phyloP scores from a whole-genome alignment of 768 basidiomycete species.

The Russula dissimulans region DNA sequence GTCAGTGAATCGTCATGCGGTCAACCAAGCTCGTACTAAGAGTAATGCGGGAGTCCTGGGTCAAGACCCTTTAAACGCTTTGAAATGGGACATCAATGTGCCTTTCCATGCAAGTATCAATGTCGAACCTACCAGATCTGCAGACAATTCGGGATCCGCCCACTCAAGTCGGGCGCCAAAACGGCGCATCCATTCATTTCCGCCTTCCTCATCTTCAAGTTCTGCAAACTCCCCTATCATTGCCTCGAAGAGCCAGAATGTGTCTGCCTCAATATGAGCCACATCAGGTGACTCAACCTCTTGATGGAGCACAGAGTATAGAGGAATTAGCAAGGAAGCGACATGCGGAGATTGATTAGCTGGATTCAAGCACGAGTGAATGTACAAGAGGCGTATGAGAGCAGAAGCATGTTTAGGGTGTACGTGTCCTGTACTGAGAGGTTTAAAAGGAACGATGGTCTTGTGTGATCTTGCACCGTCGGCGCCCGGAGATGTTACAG shows the following conservation, averaged over 20 bases:
- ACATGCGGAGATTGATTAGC: conserved; percentile 59
- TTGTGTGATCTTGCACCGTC: conserved; percentile 24
- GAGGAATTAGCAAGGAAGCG: conserved; percentile 58
- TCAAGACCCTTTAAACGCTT: conserved; percentile 60
- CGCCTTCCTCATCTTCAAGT: conserved; percentile 59
- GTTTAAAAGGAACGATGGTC: conserved; percentile 40
- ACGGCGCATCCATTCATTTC: conserved; percentile 50
- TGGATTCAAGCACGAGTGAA: conserved; percentile 65
- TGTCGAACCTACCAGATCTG: conserved; percentile 43
- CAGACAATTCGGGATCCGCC: conserved; percentile 55
- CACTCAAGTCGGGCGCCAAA: conserved; percentile 50
- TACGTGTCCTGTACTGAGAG: conserved; percentile 36
- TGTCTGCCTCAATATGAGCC: conserved; percentile 66
- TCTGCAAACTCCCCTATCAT: conserved; percentile 66
- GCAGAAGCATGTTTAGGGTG: conserved; percentile 56
- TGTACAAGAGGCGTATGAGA: conserved; percentile 58
- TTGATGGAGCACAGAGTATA: conserved; percentile 53
- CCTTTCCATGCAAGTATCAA: background rate
- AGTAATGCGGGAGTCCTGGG: conserved; percentile 68
- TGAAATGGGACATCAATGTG: background rate
- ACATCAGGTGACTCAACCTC: conserved; percentile 54
- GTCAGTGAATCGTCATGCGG: background rate
- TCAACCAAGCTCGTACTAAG: conserved; percentile 45
- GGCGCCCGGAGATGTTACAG: conserved; percentile 31
- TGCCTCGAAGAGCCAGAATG: conserved; percentile 75